These are phyloP conservation scores for Ophiocordyceps australis DNA, from an alignment of 2,329 filamentous ascomycete species.

Conservation along the genomic window DNA sequence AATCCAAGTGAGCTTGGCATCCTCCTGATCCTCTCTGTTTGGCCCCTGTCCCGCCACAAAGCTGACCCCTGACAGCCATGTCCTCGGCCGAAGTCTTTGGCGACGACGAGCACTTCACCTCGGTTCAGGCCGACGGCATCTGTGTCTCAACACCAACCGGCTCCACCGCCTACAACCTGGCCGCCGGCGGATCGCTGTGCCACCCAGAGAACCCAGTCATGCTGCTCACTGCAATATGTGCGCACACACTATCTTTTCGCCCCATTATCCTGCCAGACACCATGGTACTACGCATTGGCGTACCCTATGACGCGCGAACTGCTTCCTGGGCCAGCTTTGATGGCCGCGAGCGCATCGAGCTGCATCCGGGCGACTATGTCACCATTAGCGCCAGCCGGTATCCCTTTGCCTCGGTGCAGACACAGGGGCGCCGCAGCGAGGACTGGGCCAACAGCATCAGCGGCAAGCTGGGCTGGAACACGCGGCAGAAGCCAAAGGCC, in stretches of 20 bases:
- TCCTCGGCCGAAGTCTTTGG: constrained; percentile 83
- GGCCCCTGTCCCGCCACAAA: neutral
- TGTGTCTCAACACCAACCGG: constrained; percentile 91
- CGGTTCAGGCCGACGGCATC: constrained; percentile 79
- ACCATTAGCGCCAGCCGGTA: constrained; percentile 68
- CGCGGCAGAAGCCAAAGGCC: constrained; percentile 55
- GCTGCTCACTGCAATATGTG: constrained; percentile 83
- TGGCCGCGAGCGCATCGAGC: constrained; percentile 71
- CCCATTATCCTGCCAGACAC: constrained; percentile 96
- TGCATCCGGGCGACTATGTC: constrained; percentile 64
- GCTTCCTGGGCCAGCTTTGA: constrained; percentile 97
- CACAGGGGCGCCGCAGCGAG: constrained; percentile 48
- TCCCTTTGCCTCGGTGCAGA: constrained; percentile 62
- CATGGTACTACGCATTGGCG: constrained; percentile 78
- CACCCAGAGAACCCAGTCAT: constrained; percentile 96
- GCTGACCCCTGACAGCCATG: constrained; percentile 44
- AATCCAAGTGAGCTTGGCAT: constrained; percentile 58
- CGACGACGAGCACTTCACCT: constrained; percentile 90
- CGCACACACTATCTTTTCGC: constrained; percentile 85
- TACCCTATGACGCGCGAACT: constrained; percentile 84
- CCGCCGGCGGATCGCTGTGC: constrained; percentile 84
- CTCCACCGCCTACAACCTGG: constrained; percentile 88
- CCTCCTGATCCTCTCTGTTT: too few species aligned
- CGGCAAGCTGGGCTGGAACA: constrained; percentile 67
- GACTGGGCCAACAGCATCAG: constrained; percentile 74